Evolutionary conservation across 1,284 basidiomycete genomes (phyloP), one percentile per base, ranked within the genome.

Genomic region (Golubevia sp.): DNA sequence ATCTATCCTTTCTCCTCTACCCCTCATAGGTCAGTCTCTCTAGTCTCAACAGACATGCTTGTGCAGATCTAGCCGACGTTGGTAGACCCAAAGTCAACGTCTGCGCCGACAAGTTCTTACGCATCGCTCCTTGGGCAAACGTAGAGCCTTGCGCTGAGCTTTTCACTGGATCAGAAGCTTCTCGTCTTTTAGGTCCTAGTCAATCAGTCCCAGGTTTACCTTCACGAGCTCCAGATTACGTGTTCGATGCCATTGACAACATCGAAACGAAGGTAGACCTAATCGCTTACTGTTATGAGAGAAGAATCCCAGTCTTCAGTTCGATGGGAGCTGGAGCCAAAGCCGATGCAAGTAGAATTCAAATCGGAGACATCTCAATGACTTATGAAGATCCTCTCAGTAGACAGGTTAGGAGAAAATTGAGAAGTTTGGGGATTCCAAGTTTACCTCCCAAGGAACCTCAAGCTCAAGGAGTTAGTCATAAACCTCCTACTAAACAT

Each of bases 251-350:
- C n/a, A 98, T 99, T 71, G 94, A 99, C 85, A 97, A 99, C 82
- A 94, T 98, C 68, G 89, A 92, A 53, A 96, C 96, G 1, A 98
- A 98, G 84, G 76, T 83, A 3, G 80, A 77, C 15, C 67, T 83
- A n/a, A 58, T 83, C 48, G 65, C 63, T 48, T 83, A 75, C 68
- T 81, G 79, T 59, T 73, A 75, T 44, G 59, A 68, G 55, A 63
- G 75, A 60, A 59, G 70, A 44, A 75, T 83, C 65, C 70, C 70
- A 48, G 76, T 79, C 61, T 84, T 82, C 7, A 55, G 63, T 61
- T 94, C 93, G 20, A 97, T 99, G 93, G 97, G 97, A 50, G 93
- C 96, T 0, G 91, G 95, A n/a, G 92, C 95, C 5, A 99, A 99
- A 85, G 88, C 88, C 66, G 97, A 99, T 83, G 94, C 97, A 0